Conservation (phyloP, 1,139 yeast genomes). For the Yamadazyma songkhlaensis region DNA sequence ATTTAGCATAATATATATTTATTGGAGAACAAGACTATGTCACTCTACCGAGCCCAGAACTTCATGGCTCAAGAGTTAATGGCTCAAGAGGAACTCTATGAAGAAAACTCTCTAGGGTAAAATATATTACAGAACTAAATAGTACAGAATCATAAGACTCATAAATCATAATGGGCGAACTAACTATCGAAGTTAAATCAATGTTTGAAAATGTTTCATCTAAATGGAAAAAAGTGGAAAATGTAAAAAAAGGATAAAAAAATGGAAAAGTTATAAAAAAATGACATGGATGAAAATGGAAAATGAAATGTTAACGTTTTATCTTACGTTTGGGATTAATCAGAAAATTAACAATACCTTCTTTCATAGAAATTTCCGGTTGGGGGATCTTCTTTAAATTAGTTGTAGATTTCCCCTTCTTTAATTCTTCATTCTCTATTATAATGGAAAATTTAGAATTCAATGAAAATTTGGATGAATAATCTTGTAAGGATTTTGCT, state of each 20-base stretch:
- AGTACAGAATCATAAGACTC: too few species aligned
- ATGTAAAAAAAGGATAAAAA: neutral
- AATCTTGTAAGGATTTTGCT: constrained; percentile 24
- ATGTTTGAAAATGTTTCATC: too few species aligned
- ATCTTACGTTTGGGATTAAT: constrained; percentile 16
- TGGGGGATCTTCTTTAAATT: neutral
- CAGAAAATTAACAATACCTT: constrained; percentile 39
- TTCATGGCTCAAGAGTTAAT: too few species aligned
- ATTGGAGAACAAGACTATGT: neutral
- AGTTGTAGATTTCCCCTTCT: constrained; percentile 3
- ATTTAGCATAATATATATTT: constrained; percentile 8
- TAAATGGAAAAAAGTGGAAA: neutral
- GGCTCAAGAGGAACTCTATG: too few species aligned
- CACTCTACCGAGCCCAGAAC: too few species aligned
- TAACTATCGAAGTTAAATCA: too few species aligned
- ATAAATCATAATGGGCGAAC: too few species aligned
- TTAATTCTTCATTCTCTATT: constrained; percentile 13
- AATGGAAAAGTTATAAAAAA: neutral
- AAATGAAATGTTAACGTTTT: neutral
- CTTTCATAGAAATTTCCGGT: constrained; percentile 21
- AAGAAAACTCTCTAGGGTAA: too few species aligned
- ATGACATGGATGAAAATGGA: neutral
- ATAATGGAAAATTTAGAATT: constrained; percentile 16
- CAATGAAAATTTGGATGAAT: constrained; percentile 24
- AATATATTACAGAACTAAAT: too few species aligned